Evolutionary conservation across 495 filamentous ascomycete genomes (phyloP).

Genomic region (Penicillium nucicola): DNA sequence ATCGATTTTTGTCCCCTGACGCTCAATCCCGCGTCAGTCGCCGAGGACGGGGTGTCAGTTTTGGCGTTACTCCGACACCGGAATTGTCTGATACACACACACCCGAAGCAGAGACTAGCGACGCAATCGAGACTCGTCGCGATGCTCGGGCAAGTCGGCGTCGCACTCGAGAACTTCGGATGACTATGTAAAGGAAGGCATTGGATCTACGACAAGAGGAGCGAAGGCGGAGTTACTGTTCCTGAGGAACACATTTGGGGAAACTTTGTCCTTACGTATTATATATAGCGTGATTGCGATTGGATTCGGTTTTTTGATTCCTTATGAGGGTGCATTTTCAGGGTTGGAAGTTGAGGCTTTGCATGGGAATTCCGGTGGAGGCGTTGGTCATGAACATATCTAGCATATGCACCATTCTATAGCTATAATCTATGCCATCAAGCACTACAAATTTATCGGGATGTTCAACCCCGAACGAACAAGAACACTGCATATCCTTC

Average conservation of each 20-base stretch:
- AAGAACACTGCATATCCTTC: not conserved
- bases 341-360: not conserved
- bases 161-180: conserved; percentile 33
- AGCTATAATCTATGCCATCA: not conserved
- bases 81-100: conserved; percentile 39
- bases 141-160: conserved; percentile 36
- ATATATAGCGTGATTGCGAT: not conserved
- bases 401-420: not conserved
- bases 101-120: conserved; percentile 35
- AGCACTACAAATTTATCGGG: conserved; percentile 5
- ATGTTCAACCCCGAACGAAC: conserved; percentile 14
- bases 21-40: conserved; percentile 60
- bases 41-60: conserved; percentile 40
- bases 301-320: conserved; percentile 1
- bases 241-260: too few species aligned
- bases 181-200: conserved; percentile 36
- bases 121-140: conserved; percentile 29
- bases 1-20: conserved; percentile 64
- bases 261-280: not conserved
- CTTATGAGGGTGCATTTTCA: conserved; percentile 2
- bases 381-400: not conserved
- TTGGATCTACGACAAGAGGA: not conserved
- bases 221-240: too few species aligned
- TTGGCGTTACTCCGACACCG: conserved; percentile 35
- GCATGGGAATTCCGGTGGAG: not conserved